Base-by-base conservation (phyloP, 2,329 filamentous ascomycete species). In the Verticillium zaregamsianum region DNA sequence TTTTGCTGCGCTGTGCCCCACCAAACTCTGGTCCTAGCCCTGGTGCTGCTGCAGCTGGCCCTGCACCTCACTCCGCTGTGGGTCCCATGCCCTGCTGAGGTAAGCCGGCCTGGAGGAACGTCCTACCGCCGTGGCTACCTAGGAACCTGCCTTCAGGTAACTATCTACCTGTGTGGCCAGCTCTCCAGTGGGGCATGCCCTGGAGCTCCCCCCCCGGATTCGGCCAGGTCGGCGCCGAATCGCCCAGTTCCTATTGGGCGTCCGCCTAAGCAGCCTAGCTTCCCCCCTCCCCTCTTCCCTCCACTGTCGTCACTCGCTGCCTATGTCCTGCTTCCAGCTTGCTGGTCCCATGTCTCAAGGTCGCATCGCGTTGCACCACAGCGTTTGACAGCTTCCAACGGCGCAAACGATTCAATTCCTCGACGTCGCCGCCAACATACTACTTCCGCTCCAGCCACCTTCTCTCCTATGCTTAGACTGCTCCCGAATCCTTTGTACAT, bases 1-100 rank as follows among this genome's bases (percentile, higher is more conserved):
- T 49, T 49, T 49, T 49, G n/a, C 45, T 23, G 20, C 45, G 14
- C 37, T n/a, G 59, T 60, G 63, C 61, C 61, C 63, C 63, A 65
- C 64, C 59, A 52, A 32, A 49, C n/a, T 49, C 17, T 49, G 45
- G n/a, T 12, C n/a, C n/a, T 14, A 23, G n/a, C 45, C 45, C 45
- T 49, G 45, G 45, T n/a, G 45, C 45, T 49, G 45, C 45, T 49
- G 45, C 45, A 49, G 45, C 8, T 49, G n/a, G 28, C 28, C 28
- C 28, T 28, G 28, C 28, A 28, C 45, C 9, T n/a, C 14, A 8
- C 33, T 35, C 9, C 33, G 11, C 33, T 35, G 33, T 35, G 33
- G 9, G 3, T 14, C 9, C 9, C 33, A 7, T 9, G 33, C 33
- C 28, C 28, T 28, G 33, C 33, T 35, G 9, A 35, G 33, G 33